Evolutionary conservation across 164 flowering plant genomes (phyloP), one percentile per base, ranked within the genome.

Genomic region (Sextonia rubra): DNA sequence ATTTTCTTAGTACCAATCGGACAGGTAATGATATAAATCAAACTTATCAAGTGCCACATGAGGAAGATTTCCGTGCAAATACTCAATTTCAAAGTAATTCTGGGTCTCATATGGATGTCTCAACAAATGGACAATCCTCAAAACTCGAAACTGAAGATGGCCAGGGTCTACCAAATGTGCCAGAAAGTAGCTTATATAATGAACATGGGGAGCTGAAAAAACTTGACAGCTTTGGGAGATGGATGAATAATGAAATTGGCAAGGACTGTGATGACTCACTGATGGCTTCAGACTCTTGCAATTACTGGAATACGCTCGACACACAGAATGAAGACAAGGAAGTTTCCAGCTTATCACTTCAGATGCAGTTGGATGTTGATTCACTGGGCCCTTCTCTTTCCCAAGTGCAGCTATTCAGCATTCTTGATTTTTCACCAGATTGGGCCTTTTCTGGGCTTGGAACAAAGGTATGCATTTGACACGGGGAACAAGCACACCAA

Each of bases 201-300:
- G 78, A 52, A 60, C 81, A 72, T 44, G 81, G 73, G 60, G 86
- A 72, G 70, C 77, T 90, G 56, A 86, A 82, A 72, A 90, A 88
- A 75, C 87, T 86, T 60, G 91, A 90, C 80, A 90, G 88, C 74
- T 90, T 86, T 79, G 86, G 90, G 2, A 84, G 89, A 77, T 90
- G 92, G 92, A 85, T 88, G 89, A 82, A 82, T 76, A 82, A 80
- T 73, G 91, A 88, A 83, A 83, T 90, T 75, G 91, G 91, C 71
- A 80, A 47, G 74, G 92, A 86, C 68, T 83, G 90, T 82, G 86
- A 90, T 76, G 88, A 85, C 70, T 83, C 90, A 23, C 76, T 87
- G 75, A 84, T 86, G 85, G 83, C 89, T 32, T 87, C 89, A 2
- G 88, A 86, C 70, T 85, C 90, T 77, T 86, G 82, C 17, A 81